These are phyloP conservation scores for Leccinum uliginosum DNA, from an alignment of 768 basidiomycete species.

Conservation along the genomic window DNA sequence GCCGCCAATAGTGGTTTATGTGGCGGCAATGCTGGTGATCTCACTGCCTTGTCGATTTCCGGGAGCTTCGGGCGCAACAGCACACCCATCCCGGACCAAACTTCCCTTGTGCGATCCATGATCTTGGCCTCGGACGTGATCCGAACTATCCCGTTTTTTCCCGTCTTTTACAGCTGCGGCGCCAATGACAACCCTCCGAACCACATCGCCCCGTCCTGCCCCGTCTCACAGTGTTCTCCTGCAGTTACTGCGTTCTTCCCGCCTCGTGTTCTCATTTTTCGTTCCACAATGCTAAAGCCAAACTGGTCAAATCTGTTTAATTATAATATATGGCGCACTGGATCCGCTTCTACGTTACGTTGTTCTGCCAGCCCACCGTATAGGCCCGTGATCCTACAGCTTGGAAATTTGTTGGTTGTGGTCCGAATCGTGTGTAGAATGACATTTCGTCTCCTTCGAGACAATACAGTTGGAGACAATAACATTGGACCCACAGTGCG, in stretches of 20 bases:
- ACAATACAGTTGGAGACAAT: constrained; percentile 11
- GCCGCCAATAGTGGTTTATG: not conserved
- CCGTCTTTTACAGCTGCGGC: not conserved
- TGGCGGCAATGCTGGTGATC: not conserved
- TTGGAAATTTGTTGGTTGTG: not conserved
- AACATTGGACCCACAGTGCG: constrained; percentile 14
- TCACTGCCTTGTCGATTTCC: constrained; percentile 13
- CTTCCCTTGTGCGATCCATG: not conserved
- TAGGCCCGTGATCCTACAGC: constrained; percentile 24
- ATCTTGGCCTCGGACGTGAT: constrained; percentile 12
- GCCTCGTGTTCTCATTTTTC: not conserved
- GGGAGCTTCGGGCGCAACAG: constrained; percentile 14
- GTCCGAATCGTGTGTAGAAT: not conserved
- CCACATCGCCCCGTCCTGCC: not conserved
- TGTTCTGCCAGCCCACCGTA: constrained; percentile 17
- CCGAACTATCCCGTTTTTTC: constrained; percentile 19
- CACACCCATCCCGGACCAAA: constrained; percentile 8
- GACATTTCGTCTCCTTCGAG: constrained; percentile 3
- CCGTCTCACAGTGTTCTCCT: not conserved
- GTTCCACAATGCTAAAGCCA: constrained; percentile 1
- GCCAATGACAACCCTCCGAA: not conserved
- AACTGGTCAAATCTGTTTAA: not conserved
- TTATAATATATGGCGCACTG: not conserved
- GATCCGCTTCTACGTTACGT: constrained; percentile 11
- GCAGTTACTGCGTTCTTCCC: not conserved